Evolutionary conservation across 768 basidiomycete genomes (phyloP).

Genomic region (Mycena olivaceomarginata): DNA sequence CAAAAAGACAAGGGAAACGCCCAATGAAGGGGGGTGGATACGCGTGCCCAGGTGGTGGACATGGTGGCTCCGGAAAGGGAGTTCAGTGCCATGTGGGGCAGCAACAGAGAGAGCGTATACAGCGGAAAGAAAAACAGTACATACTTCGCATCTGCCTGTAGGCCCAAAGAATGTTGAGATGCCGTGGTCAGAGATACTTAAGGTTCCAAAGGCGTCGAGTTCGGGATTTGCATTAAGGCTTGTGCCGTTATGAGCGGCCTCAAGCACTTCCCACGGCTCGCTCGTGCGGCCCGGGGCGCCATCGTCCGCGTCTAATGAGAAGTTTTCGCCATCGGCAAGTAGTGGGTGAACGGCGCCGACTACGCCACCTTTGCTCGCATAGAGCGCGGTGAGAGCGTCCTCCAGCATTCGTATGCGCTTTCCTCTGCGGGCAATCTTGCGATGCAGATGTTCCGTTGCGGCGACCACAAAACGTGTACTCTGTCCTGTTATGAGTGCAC

Average conservation of each 20-base stretch:
- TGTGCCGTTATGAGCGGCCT: slow-evolving; percentile 17
- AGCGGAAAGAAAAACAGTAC: slow-evolving; percentile 48
- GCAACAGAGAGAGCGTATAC: neutral
- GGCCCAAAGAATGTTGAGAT: slow-evolving; percentile 80
- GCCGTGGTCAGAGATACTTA: slow-evolving; percentile 76
- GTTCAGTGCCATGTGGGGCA: neutral
- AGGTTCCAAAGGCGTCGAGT: slow-evolving; percentile 76
- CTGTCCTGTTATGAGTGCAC: slow-evolving; percentile 84
- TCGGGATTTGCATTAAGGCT: slow-evolving; percentile 53
- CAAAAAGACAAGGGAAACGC: neutral
- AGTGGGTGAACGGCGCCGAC: slow-evolving; percentile 67
- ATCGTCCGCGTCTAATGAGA: slow-evolving; percentile 20
- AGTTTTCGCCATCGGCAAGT: slow-evolving; percentile 52
- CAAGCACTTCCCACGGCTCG: slow-evolving; percentile 31
- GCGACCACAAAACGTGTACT: slow-evolving; percentile 83
- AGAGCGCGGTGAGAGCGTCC: slow-evolving; percentile 73
- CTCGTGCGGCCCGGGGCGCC: slow-evolving; percentile 17
- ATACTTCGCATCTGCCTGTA: slow-evolving; percentile 81
- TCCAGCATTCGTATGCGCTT: slow-evolving; percentile 76
- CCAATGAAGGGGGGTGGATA: neutral
- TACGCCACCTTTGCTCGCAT: slow-evolving; percentile 57
- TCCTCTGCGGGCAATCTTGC: slow-evolving; percentile 70
- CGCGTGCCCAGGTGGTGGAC: neutral
- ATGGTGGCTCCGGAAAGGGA: neutral
- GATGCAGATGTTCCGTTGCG: slow-evolving; percentile 81